phyloP scores from a whole-genome alignment of 1,139 yeast species.

The Zygosaccharomyces pseudobailii region DNA sequence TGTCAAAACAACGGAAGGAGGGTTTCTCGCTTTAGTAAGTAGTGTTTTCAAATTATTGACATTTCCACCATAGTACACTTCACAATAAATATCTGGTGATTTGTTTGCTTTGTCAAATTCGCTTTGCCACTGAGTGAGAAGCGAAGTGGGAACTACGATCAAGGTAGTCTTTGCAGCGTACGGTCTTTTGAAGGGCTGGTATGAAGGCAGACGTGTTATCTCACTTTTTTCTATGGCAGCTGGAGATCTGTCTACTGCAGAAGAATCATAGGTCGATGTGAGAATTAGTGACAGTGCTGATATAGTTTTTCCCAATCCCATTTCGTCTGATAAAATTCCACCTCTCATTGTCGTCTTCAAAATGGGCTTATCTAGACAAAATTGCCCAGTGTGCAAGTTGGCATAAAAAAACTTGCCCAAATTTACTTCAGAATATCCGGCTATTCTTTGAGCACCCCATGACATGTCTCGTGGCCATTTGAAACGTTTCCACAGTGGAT shows the following conservation, averaged over 20 bases:
- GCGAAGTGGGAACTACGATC: slow-evolving; percentile 86
- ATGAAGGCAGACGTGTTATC: not conserved
- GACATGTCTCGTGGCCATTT: slow-evolving; percentile 62
- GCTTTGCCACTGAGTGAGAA: slow-evolving; percentile 84
- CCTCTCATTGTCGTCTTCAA: slow-evolving; percentile 59
- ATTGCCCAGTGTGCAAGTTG: slow-evolving; percentile 77
- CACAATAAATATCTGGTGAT: slow-evolving; percentile 42
- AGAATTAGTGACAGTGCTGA: slow-evolving; percentile 73
- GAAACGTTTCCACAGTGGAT: slow-evolving; percentile 83
- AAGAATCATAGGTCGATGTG: slow-evolving; percentile 51
- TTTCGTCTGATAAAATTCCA: slow-evolving; percentile 94
- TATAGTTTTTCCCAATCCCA: slow-evolving; percentile 94
- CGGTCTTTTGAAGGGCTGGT: slow-evolving; percentile 18
- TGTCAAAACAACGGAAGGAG: slow-evolving; percentile 76
- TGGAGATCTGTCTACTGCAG: slow-evolving; percentile 13
- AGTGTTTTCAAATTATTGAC: slow-evolving; percentile 41
- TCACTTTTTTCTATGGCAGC: slow-evolving; percentile 4
- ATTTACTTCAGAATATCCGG: slow-evolving; percentile 7
- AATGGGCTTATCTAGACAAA: slow-evolving; percentile 63
- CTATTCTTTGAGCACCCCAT: slow-evolving; percentile 30
- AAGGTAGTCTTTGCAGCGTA: slow-evolving; percentile 74
- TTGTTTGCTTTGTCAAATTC: slow-evolving; percentile 64
- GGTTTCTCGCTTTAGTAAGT: slow-evolving; percentile 31
- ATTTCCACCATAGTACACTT: slow-evolving; percentile 73
- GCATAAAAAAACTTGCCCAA: slow-evolving; percentile 54